These are phyloP conservation scores for Stephanodiscus triporus DNA, from an alignment of 108 stramenopile species.

Conservation along the genomic window DNA sequence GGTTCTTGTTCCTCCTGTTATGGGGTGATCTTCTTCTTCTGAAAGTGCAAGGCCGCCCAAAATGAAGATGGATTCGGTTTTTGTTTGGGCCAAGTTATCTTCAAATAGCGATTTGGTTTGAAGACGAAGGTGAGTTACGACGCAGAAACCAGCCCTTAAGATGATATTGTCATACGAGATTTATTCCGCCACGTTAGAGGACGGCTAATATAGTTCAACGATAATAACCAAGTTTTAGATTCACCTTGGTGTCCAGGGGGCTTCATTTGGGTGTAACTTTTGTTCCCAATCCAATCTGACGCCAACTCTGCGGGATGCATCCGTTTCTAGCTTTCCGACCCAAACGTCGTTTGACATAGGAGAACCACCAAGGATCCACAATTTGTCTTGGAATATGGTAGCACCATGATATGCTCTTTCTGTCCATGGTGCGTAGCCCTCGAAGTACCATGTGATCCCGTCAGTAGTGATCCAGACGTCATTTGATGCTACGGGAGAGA, in stretches of 20 bases:
- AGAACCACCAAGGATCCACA: slow-evolving; percentile 72
- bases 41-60: slow-evolving; percentile 62
- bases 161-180: neutral
- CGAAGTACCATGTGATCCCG: slow-evolving; percentile 70
- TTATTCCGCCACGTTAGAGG: neutral
- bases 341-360: slow-evolving; percentile 82
- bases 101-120: neutral
- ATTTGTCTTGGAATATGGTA: slow-evolving; percentile 42
- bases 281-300: slow-evolving; percentile 39
- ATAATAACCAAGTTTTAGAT: neutral
- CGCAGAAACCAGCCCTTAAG: slow-evolving; percentile 38
- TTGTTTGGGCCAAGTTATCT: slow-evolving; percentile 1
- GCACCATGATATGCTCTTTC: slow-evolving; percentile 73
- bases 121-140: slow-evolving; percentile 22
- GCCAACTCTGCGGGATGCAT: slow-evolving; percentile 22
- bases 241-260: slow-evolving; percentile 46
- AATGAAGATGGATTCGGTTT: slow-evolving; percentile 34
- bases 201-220: neutral
- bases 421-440: slow-evolving; percentile 72
- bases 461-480: slow-evolving; percentile 77
- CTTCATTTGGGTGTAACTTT: slow-evolving; percentile 18
- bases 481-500: slow-evolving; percentile 66
- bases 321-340: slow-evolving; percentile 43
- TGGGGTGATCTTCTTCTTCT: slow-evolving; percentile 40
- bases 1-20: slow-evolving; percentile 54